Evolutionary conservation across 164 flowering plant species (phyloP).

Genomic region (Sedum album): DNA sequence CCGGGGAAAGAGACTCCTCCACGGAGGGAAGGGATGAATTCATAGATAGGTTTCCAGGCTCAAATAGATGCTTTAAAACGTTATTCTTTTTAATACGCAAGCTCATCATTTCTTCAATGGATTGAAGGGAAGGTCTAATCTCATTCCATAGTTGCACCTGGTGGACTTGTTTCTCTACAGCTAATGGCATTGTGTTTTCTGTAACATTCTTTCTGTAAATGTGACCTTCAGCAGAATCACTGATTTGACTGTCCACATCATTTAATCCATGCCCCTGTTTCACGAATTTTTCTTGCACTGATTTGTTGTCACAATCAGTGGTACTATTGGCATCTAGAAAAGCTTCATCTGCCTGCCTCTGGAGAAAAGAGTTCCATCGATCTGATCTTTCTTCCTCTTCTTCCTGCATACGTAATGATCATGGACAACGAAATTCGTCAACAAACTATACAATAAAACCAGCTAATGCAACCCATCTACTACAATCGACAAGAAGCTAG

Average conservation of each 20-base stretch:
- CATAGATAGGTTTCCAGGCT: conserved; percentile 18
- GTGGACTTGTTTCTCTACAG: conserved; percentile 22
- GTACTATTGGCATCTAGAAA: conserved; percentile 10
- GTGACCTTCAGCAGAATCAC: conserved; percentile 19
- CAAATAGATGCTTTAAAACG: conserved; percentile 23
- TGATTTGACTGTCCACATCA: conserved; percentile 23
- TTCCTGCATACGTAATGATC: conserved; percentile 39
- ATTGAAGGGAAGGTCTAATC: conserved; percentile 63
- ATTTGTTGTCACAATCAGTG: conserved; percentile 17
- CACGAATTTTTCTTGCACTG: conserved; percentile 17
- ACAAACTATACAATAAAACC: not conserved
- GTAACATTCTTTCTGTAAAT: conserved; percentile 19
- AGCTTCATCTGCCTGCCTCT: conserved; percentile 30
- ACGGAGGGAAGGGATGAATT: conserved; percentile 21
- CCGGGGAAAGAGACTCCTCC: conserved; percentile 32
- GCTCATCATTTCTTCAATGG: conserved; percentile 85
- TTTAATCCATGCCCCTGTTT: conserved; percentile 21
- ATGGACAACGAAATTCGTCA: not conserved
- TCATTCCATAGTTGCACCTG: conserved; percentile 56
- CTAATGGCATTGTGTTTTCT: conserved; percentile 22
- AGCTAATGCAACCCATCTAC: not conserved
- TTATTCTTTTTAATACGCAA: conserved; percentile 56
- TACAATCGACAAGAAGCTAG: not conserved
- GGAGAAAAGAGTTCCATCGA: conserved; percentile 71
- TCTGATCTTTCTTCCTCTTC: conserved; percentile 98